Evolutionary conservation across 208 protist species (phyloP), one percentile per base, ranked within the genome.

Genomic region (Phytomonas sp.): DNA sequence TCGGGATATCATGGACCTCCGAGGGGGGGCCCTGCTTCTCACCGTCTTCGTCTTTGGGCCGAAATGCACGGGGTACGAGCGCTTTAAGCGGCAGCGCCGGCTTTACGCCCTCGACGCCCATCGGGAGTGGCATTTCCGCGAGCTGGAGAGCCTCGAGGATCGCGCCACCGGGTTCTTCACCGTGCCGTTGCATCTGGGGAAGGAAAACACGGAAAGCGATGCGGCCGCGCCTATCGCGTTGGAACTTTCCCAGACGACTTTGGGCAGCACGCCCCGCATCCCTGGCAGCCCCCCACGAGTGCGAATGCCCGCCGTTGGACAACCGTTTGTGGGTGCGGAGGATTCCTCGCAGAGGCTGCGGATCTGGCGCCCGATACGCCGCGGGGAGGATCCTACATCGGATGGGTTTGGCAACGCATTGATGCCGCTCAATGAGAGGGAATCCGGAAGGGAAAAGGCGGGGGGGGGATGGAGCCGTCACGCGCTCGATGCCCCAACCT

Each of bases 101-200:
- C 36, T 92, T 23, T 92, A 94, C 75, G 80, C 74, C 46, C 71
- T 89, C n/a, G 88, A 92, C 71, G 67, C 82, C 23, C 76, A 75
- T n/a, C 79, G 88, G 2, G 82, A 88, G 66, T 92, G 83, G 85
- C 73, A 88, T 60, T 87, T 91, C 70, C 80, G 79, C 40, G 88
- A 91, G 36, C 32, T 79, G 51, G 73, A 78, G 13, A 67, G 71
- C 17, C 65, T 89, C 11, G 72, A 81, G 30, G 81, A 87, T 65
- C 70, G 61, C 43, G 23, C 28, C 7, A 81, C 78, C 4, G 83
- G 80, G 30, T 78, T 84, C 68, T 89, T 84, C 72, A 84, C 81
- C 31, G 74, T 89, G 0, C 70, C 78, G 0, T 61, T 89, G 60
- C 80, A 89, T 56, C 65, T 73, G 26, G 81, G 80, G 0, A 30